Evolutionary conservation across 306 rosid genomes (phyloP).

Genomic region (Medicago truncatula): MtrunA17r5.0-ANR NC_053049.1:32627501-32628000

Average conservation of each 20-base stretch:
- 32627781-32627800: not conserved
- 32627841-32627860: not conserved
- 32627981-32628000: slow-evolving; percentile 21
- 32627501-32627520: slow-evolving; percentile 24
- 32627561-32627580: slow-evolving; percentile 67
- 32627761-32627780: slow-evolving; percentile 1
- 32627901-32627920: slow-evolving; percentile 20
- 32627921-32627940: slow-evolving; percentile 22
- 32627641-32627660: slow-evolving; percentile 71
- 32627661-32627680: slow-evolving; percentile 23
- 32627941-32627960: slow-evolving; percentile 9
- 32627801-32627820: not conserved
- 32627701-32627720: not conserved
- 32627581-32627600: slow-evolving; percentile 67
- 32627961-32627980: slow-evolving; percentile 35
- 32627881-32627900: slow-evolving; percentile 6
- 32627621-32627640: slow-evolving; percentile 83
- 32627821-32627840: not conserved
- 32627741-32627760: not conserved
- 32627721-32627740: not conserved
- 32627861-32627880: not conserved
- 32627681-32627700: slow-evolving; percentile 33
- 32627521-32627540: slow-evolving; percentile 32
- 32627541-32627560: slow-evolving; percentile 36
- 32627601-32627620: slow-evolving; percentile 82